Base-by-base conservation (phyloP, 176 grass and related monocot species). In the Themeda triandra region DNA sequence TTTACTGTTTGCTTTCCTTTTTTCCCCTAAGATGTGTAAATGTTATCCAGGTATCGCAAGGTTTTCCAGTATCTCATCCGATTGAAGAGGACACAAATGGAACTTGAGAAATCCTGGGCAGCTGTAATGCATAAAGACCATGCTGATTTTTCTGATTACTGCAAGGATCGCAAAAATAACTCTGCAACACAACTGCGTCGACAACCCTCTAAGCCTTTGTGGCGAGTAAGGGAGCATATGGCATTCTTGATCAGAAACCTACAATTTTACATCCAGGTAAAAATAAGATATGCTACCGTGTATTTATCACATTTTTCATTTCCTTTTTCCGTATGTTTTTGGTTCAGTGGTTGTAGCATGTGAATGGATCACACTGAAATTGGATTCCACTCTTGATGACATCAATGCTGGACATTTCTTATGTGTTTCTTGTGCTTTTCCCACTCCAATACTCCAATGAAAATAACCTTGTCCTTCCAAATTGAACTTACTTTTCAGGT, bases 61-160 rank as follows among this genome's bases (percentile, higher is more conserved):
- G 93, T 99, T 92, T 99, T 99, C 71, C 96, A 96, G 66, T 99
- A 96, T 76, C 89, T 96, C 81, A 94, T 99, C 58, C 89, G 93
- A 85, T 89, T 99, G 30, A 99, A 99, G 78, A 93, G 96, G 92
- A 96, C 96, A 69, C 96, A 96, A 80, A 99, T 99, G 96, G 96
- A 99, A 81, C 73, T 99, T 56, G 96, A 99, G 81, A 99, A 88
- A 90, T 99, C 96, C 42, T 99, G 96, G 96, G 93, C 91, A 81
- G 93, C 96, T 77, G 91, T 94, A 81, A 96, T 96, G 90, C 96
- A 99, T 60, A 90, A 94, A 90, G 96, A 99, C 82, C 96, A 99
- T 87, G 88, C 88, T 88, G 91, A 99, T 91, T 99, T 99, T 92
- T 94, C 93, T 83, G 87, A 89, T 65, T 86, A 94, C 60, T 87